Conservation (phyloP, 306 rosid species). For the Gynostemma pentaphyllum region DNA sequence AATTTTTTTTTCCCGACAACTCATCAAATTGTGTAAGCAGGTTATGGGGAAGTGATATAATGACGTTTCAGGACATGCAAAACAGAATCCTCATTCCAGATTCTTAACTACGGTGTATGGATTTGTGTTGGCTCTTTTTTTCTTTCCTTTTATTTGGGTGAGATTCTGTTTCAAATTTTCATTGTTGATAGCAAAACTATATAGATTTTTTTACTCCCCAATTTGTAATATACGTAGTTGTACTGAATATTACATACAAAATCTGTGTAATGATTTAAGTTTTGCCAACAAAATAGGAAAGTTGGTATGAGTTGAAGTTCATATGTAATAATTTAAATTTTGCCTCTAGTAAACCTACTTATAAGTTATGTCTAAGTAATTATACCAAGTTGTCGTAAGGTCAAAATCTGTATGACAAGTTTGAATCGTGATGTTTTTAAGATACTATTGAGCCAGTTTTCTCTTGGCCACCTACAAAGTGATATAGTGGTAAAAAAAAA, state of each 20-base stretch:
- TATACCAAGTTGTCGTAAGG: too few relatives aligned
- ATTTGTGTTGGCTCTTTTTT: not conserved
- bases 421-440: too few relatives aligned
- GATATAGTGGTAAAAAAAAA: too few relatives aligned
- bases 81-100: slow-evolving; percentile 32
- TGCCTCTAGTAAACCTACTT: too few relatives aligned
- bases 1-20: not conserved
- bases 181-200: not conserved
- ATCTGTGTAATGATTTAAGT: not conserved
- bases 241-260: not conserved
- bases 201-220: not conserved
- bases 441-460: too few relatives aligned
- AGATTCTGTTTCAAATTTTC: not conserved
- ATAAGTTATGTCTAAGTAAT: too few relatives aligned
- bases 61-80: slow-evolving; percentile 52
- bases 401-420: too few relatives aligned
- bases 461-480: too few relatives aligned
- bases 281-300: too few relatives aligned
- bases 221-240: not conserved
- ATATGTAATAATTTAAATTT: too few relatives aligned
- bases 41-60: slow-evolving; percentile 85
- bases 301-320: not conserved
- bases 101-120: not conserved
- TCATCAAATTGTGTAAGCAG: slow-evolving; percentile 30
- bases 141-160: not conserved